Base-by-base conservation (phyloP, 148 eudicot species). In the Rhododendron mucronatum region DNA sequence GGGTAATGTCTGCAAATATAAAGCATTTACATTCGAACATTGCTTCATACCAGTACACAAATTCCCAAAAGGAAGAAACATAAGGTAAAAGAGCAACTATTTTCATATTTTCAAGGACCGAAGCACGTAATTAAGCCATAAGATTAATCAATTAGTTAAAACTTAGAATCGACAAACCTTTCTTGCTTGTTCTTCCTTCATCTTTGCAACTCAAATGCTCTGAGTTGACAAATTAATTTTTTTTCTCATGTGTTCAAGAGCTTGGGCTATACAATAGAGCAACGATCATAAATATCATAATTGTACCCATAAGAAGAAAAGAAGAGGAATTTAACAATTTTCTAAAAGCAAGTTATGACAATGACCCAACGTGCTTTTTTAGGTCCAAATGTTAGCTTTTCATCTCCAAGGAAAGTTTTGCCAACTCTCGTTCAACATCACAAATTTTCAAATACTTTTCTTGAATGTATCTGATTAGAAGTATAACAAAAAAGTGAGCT, bases 201-300 rank as follows among this genome's bases (percentile, higher is more conserved):
- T 84, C 90, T 91, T 95, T 84, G 96, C 98, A 81, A 84, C 87
- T 33, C 89, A 92, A 83, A 96, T 91, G 88, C 86, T 94, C 91
- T 96, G 96, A 86, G 92, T 96, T 87, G 96, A 93, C 89, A 93
- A 83, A 87, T 96, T 98, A 86, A 95, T 95, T 91, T 94, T 96
- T 93, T 94, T 94, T 87, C 99, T 94, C 93, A 95, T 85, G 91
- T 90, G 99, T 87, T 96, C 99, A 90, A 93, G 97, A 76, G 98
- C 98, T 94, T 89, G 48, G 41, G 79, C 84, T 76, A 87, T 21
- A 55, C 61, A 67, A 4, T 12, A 87, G 30, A 47, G 48, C 48
- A 30, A 65, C 67, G 79, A 45, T 41, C 16, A 78, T 85, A 57
- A 90, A 80, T 53, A 87, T 7, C 33, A 15, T 11, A 23, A 20